Base-by-base conservation (phyloP, 1,284 basidiomycete genomes). In the Phenoliferia sp. region DNA sequence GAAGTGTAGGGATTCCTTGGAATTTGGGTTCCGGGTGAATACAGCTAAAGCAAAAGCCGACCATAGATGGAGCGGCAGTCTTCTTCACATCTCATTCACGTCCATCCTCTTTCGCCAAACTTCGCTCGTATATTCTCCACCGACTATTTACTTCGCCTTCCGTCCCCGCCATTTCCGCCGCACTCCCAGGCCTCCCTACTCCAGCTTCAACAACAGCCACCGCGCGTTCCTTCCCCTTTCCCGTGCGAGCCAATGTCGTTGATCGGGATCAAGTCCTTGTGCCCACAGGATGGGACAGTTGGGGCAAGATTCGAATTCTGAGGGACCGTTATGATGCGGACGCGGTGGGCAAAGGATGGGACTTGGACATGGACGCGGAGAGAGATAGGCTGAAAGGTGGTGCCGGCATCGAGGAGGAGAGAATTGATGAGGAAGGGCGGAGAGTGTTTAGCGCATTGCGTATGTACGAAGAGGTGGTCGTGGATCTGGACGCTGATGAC, bases 231-330 rank as follows among this genome's bases (percentile, higher is more conserved):
- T 96, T 96, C 80, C 88, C 90, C 0, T 98, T 97, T 80, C 80
- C 84, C 3, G 86, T 92, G 67, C 88, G 89, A 69, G 89, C 95
- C 0, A 97, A 96, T 76, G 90, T 92, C 0, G 83, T 98, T 32
- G 95, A 99, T 77, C 85, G 94, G 35, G 94, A 97, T 75, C 88
- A 87, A 10, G 89, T 99, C 59, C 85, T 96, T 59, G 88, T 99
- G 0, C 96, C 95, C 1, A 85, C 90, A 1, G 96, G 95, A 2
- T 99, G 95, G 96, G 95, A 99, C 78, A 91, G 89, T 71, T 97
- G 92, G 90, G 94, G 93, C 3, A 98, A 98, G 83, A 97, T 98
- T 71, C 84, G 85, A 3, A 90, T 97, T 2, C 80, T 98, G 64
- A 83, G 93, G 59, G 95, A 98, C 56, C 89, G 91, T 0, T 99